These are phyloP conservation scores for Penicillium silybi DNA, from an alignment of 495 filamentous ascomycete species.

Conservation along the genomic window DNA sequence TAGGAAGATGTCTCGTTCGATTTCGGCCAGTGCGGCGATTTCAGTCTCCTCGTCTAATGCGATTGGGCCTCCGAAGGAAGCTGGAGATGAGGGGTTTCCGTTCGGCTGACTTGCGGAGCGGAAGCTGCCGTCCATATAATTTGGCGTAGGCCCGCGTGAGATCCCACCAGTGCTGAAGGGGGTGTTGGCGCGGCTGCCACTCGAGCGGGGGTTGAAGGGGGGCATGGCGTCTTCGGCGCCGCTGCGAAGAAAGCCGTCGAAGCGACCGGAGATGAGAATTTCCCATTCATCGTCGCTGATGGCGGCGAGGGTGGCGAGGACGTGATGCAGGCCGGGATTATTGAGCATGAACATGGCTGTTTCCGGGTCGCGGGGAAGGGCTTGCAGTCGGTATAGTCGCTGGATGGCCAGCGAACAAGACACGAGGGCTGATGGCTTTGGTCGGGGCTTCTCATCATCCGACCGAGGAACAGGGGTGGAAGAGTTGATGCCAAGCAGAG, in stretches of 20 bases:
- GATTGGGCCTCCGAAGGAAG: conserved; percentile 61
- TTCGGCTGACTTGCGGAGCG: conserved; percentile 39
- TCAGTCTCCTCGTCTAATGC: conserved; percentile 93
- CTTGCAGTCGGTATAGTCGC: conserved; percentile 72
- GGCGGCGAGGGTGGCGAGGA: conserved; percentile 80
- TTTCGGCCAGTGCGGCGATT: conserved; percentile 80
- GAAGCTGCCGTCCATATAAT: conserved; percentile 33
- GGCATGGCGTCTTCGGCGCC: conserved; percentile 67
- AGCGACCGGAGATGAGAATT: conserved; percentile 89
- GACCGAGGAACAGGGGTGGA: conserved; percentile 40
- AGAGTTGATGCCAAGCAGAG: conserved; percentile 67
- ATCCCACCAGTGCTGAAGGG: conserved; percentile 40
- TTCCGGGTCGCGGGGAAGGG: conserved; percentile 75
- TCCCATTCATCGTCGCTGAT: conserved; percentile 93
- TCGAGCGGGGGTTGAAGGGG: conserved; percentile 20
- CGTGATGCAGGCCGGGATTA: conserved; percentile 74
- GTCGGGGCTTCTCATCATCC: conserved; percentile 45
- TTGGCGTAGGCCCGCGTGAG: conserved; percentile 39
- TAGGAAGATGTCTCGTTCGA: conserved; percentile 88
- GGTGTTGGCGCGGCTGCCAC: conserved; percentile 41
- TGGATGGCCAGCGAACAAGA: conserved; percentile 74
- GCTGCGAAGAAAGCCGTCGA: conserved; percentile 95
- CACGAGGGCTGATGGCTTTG: conserved; percentile 62
- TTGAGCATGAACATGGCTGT: conserved; percentile 84
- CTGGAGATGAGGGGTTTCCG: conserved; percentile 29